phyloP scores from a whole-genome alignment of 2,329 filamentous ascomycete species.

The Alternaria hordeiaustralica region DNA sequence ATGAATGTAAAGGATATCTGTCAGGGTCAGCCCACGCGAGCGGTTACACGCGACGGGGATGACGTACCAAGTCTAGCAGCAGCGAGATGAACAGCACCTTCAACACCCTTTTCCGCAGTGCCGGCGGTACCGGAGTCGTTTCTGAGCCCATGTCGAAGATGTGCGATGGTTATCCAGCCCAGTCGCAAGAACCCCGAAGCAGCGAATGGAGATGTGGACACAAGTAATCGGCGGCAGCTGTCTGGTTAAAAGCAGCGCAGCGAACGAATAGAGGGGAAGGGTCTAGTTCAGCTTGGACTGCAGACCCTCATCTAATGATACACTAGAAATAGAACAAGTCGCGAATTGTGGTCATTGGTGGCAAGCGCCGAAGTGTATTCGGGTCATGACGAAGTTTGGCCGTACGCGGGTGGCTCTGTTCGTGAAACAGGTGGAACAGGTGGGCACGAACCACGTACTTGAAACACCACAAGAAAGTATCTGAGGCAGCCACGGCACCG shows the following conservation, averaged over 20 bases:
- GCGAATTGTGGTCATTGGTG: slow-evolving; percentile 10
- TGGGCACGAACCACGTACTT: slow-evolving; percentile 15
- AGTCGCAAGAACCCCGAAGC: neutral
- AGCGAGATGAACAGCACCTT: slow-evolving; percentile 88
- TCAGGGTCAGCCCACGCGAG: slow-evolving; percentile 14
- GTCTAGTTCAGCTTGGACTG: slow-evolving; percentile 13
- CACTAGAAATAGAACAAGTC: slow-evolving; percentile 24
- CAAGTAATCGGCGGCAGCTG: slow-evolving; percentile 13
- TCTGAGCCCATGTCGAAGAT: slow-evolving; percentile 28
- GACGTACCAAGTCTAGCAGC: slow-evolving; percentile 81
- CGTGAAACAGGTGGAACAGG: slow-evolving; percentile 26
- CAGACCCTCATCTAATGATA: slow-evolving; percentile 13
- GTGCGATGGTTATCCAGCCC: neutral
- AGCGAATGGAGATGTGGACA: slow-evolving; percentile 14
- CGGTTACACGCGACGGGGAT: slow-evolving; percentile 19
- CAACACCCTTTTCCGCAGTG: slow-evolving; percentile 78
- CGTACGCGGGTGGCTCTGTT: slow-evolving; percentile 11
- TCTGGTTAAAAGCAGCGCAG: slow-evolving; percentile 24
- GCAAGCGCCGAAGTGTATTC: slow-evolving; percentile 14
- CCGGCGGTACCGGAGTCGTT: slow-evolving; percentile 47
- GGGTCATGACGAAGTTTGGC: slow-evolving; percentile 23
- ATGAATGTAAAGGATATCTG: slow-evolving; percentile 99
- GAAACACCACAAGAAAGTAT: slow-evolving; percentile 18
- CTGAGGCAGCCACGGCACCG: slow-evolving; percentile 15
- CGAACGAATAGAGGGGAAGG: slow-evolving; percentile 21